Conservation (phyloP, 129 eudicot species). For the Flaveria sonorensis region DNA sequence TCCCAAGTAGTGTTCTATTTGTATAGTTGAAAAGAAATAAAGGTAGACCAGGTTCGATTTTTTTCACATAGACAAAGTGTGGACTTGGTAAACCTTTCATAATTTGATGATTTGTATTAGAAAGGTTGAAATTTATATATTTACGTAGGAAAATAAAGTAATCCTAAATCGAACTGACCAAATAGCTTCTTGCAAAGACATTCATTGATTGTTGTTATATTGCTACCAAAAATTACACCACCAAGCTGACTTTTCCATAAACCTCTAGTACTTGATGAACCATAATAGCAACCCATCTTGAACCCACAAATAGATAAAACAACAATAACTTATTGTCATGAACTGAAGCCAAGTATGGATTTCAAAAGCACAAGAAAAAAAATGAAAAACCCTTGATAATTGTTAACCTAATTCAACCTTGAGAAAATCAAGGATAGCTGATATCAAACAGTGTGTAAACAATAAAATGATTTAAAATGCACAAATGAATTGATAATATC, state of each 20-base stretch:
- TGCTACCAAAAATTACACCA: constrained; percentile 79
- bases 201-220: constrained; percentile 49
- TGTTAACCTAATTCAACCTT: neutral
- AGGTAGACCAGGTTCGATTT: constrained; percentile 80
- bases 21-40: constrained; percentile 74
- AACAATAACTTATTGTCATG: neutral
- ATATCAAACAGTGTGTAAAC: no score
- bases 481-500: no score
- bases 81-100: constrained; percentile 69
- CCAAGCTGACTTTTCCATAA: constrained; percentile 61
- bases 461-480: no score
- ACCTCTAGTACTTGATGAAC: constrained; percentile 39
- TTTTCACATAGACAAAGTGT: constrained; percentile 62
- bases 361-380: neutral
- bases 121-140: neutral
- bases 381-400: neutral
- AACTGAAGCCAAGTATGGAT: no score
- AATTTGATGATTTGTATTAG: constrained; percentile 17
- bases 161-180: constrained; percentile 51
- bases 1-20: constrained; percentile 64
- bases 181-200: constrained; percentile 71
- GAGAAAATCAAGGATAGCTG: no score
- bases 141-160: neutral
- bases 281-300: constrained; percentile 33
- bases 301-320: neutral